These are phyloP conservation scores for Kwoniella heveanensis DNA, from an alignment of 768 basidiomycete genomes.

Conservation along the genomic window DNA sequence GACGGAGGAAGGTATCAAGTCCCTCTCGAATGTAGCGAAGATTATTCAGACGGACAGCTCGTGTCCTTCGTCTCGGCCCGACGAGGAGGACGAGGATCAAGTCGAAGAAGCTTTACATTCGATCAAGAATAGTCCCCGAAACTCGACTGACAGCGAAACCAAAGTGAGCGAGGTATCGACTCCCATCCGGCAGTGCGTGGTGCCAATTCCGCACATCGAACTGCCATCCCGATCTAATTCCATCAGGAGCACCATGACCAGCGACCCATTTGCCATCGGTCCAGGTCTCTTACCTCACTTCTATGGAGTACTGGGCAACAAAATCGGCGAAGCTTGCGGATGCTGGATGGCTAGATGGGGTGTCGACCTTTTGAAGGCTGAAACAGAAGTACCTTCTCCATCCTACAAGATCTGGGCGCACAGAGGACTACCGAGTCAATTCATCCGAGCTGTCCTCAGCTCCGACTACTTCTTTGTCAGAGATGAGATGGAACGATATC, in stretches of 20 bases:
- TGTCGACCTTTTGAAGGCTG: conserved; percentile 73
- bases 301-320: conserved; percentile 86
- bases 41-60: neutral
- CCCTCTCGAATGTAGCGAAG: conserved; percentile 20
- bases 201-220: conserved; percentile 11
- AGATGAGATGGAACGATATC: conserved; percentile 77
- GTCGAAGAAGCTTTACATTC: conserved; percentile 17
- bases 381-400: conserved; percentile 40
- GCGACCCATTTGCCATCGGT: conserved; percentile 16
- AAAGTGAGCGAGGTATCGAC: conserved; percentile 21
- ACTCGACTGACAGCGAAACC: conserved; percentile 21
- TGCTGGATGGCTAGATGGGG: conserved; percentile 91
- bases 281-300: conserved; percentile 58
- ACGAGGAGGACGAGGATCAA: conserved; percentile 22
- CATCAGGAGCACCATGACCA: conserved; percentile 4
- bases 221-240: conserved; percentile 20
- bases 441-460: conserved; percentile 73
- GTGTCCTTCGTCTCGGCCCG: neutral
- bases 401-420: conserved; percentile 66
- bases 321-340: conserved; percentile 84
- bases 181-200: conserved; percentile 3
- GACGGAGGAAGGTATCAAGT: conserved; percentile 49
- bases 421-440: conserved; percentile 70
- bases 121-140: conserved; percentile 9
- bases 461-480: conserved; percentile 78